Conservation (phyloP, 2,329 filamentous ascomycete species). For the Penicillium sp. region DNA sequence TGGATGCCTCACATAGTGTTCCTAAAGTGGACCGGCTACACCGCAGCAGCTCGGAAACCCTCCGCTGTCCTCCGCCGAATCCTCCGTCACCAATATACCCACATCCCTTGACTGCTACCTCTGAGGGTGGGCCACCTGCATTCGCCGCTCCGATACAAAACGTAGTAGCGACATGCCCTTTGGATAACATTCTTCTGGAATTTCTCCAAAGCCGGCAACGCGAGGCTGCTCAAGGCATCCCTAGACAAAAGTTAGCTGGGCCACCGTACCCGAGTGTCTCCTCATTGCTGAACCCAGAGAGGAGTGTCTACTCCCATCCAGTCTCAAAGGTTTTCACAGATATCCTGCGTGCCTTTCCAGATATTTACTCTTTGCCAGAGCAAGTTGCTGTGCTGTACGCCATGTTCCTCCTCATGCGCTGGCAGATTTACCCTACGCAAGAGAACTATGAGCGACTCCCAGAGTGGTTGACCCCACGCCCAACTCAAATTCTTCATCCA, state of each 20-base stretch:
- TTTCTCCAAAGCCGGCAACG: conserved; percentile 69
- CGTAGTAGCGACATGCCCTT: conserved; percentile 66
- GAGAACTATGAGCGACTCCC: conserved; percentile 79
- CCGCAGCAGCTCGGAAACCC: conserved; percentile 25
- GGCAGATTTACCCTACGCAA: conserved; percentile 75
- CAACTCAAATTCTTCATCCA: conserved; percentile 62
- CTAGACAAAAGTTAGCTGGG: conserved; percentile 65
- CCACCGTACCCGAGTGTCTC: conserved; percentile 78
- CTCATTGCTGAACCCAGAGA: conserved; percentile 70
- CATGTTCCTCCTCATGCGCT: conserved; percentile 85
- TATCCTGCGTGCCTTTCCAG: conserved; percentile 78
- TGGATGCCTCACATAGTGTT: conserved; percentile 59
- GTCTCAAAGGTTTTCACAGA: conserved; percentile 83
- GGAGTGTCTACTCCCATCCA: conserved; percentile 64
- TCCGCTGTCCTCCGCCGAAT: conserved; percentile 23
- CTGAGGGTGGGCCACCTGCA: conserved; percentile 30
- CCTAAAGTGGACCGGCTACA: conserved; percentile 51
- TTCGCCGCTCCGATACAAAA: conserved; percentile 56
- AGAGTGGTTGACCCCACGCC: conserved; percentile 65
- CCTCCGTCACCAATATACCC: conserved; percentile 24
- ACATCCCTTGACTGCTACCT: conserved; percentile 23
- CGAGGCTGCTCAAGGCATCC: conserved; percentile 64
- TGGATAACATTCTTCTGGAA: conserved; percentile 76
- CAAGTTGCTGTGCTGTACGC: conserved; percentile 77
- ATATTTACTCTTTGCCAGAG: conserved; percentile 74